A percentile compares a stretch with the other conserved stretches of the same genome.
These are phyloP conservation scores for Stachybotrys elegans DNA, from an alignment of 2,329 filamentous ascomycete genomes.

Conservation along the genomic window DNA sequence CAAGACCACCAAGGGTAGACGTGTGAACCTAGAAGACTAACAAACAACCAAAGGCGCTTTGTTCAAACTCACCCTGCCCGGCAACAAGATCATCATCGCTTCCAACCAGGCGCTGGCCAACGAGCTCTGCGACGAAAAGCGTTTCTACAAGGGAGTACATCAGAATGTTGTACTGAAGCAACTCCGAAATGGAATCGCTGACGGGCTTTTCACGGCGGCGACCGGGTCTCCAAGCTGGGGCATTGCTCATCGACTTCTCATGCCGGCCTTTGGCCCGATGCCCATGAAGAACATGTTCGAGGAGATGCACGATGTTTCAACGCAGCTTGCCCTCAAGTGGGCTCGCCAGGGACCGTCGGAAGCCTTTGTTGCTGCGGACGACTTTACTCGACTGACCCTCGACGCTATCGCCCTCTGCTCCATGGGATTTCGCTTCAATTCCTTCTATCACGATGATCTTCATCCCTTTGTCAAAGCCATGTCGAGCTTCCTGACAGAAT, in stretches of 20 bases:
- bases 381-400: conserved; percentile 68
- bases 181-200: conserved; percentile 45
- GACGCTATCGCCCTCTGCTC: conserved; percentile 67
- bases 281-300: conserved; percentile 64
- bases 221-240: conserved; percentile 49
- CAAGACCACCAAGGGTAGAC: no score
- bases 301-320: conserved; percentile 64
- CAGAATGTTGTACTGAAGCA: conserved; percentile 40
- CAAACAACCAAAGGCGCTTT: no score
- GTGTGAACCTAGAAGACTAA: no score
- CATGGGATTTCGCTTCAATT: conserved; percentile 72
- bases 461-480: conserved; percentile 69
- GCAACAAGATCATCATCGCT: not conserved
- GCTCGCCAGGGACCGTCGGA: conserved; percentile 55
- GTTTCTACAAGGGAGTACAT: conserved; percentile 51
- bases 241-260: conserved; percentile 59
- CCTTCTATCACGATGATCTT: conserved; percentile 62
- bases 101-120: conserved; percentile 46
- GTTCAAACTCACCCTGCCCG: not conserved
- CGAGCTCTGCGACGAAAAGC: conserved; percentile 52
- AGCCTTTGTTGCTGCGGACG: conserved; percentile 56
- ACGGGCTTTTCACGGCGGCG: conserved; percentile 16
- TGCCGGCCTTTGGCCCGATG: conserved; percentile 66
- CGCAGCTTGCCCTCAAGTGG: conserved; percentile 64
- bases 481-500: conserved; percentile 56